Evolutionary conservation across 768 basidiomycete genomes (phyloP).

Genomic region (Amanita subjunquillea): DNA sequence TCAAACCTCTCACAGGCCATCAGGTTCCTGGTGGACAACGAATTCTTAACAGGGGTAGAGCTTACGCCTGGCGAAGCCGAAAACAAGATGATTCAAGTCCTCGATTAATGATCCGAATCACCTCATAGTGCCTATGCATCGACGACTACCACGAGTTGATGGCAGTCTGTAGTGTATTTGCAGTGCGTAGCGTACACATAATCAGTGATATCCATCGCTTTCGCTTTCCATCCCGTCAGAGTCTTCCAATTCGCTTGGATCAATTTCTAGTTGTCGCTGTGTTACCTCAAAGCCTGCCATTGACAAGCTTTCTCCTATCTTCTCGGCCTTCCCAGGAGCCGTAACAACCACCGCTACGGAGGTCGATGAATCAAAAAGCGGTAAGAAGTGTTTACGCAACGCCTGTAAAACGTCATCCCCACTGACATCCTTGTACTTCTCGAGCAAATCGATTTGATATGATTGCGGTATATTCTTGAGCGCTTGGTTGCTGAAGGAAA

Average conservation of each 20-base stretch:
- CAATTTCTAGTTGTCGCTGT: constrained; percentile 54
- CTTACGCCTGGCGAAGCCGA: constrained; percentile 68
- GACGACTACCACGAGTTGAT: background rate
- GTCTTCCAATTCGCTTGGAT: constrained; percentile 38
- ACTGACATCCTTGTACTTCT: constrained; percentile 71
- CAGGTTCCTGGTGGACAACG: constrained; percentile 81
- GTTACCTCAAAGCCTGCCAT: constrained; percentile 73
- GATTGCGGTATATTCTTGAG: constrained; percentile 76
- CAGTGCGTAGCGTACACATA: background rate
- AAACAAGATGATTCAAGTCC: constrained; percentile 51
- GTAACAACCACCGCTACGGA: constrained; percentile 80
- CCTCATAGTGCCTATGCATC: no score
- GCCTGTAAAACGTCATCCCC: constrained; percentile 64
- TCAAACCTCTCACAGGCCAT: constrained; percentile 92
- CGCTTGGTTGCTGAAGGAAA: constrained; percentile 85
- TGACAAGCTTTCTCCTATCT: constrained; percentile 54
- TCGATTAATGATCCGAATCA: constrained; percentile 13
- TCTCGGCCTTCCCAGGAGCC: constrained; percentile 68
- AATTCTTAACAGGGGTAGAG: constrained; percentile 77
- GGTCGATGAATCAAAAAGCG: constrained; percentile 68
- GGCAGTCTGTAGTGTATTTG: background rate
- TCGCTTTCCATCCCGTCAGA: constrained; percentile 24
- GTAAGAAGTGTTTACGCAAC: constrained; percentile 68
- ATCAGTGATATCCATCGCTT: constrained; percentile 12
- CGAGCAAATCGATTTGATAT: constrained; percentile 66